Percentiles rank a stretch among this genome's conserved stretches.
phyloP scores from a whole-genome alignment of 1,139 yeast genomes.

The Hyphopichia pseudoburtonii region DNA sequence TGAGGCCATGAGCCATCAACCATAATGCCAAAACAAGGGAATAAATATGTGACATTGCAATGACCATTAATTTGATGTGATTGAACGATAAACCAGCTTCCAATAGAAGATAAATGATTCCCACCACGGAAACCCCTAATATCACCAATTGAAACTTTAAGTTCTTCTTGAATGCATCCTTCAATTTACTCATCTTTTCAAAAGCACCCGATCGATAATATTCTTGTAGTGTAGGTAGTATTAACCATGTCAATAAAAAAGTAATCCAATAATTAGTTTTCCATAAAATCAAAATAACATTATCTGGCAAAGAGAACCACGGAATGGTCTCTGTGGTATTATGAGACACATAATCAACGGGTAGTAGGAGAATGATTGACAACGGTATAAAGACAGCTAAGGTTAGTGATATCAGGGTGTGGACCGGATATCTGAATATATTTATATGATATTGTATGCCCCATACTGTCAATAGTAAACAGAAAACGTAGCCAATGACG shows the following conservation, averaged over 20 bases:
- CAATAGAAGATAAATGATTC: conserved; percentile 59
- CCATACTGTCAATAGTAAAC: conserved; percentile 29
- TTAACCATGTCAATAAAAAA: conserved; percentile 69
- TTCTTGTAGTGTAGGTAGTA: conserved; percentile 71
- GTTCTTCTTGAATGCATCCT: conserved; percentile 59
- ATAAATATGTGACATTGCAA: conserved; percentile 80
- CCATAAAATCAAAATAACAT: conserved; percentile 62
- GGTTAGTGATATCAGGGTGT: conserved; percentile 32
- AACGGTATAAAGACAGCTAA: conserved; percentile 46
- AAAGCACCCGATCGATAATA: conserved; percentile 71
- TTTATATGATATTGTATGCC: conserved; percentile 41
- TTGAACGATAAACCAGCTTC: conserved; percentile 59
- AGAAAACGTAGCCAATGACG: conserved; percentile 25
- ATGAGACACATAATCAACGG: conserved; percentile 41
- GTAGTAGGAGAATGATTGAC: conserved; percentile 40
- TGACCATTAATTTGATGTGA: conserved; percentile 65
- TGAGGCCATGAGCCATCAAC: conserved; percentile 83
- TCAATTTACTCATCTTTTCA: conserved; percentile 43
- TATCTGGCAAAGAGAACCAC: conserved; percentile 37
- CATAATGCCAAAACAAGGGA: conserved; percentile 73
- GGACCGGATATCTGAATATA: conserved; percentile 35
- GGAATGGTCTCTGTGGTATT: conserved; percentile 18
- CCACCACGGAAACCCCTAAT: conserved; percentile 52
- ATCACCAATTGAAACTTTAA: conserved; percentile 61
- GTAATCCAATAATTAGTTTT: conserved; percentile 78